Conservation (phyloP, 768 basidiomycete species). For the Scleroderma bovista region DNA sequence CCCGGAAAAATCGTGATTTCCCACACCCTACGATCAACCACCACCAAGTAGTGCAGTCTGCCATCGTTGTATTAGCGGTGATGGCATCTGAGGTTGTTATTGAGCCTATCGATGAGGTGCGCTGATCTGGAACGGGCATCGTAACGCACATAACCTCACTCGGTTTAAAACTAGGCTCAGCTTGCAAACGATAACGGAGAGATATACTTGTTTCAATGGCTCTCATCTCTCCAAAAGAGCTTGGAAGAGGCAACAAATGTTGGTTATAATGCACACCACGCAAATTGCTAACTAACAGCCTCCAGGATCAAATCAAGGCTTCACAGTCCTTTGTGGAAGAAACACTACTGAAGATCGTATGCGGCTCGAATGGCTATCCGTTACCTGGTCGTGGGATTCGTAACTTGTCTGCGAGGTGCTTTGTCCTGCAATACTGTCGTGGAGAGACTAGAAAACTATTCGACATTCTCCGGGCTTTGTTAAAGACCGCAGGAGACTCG, state of each 20-base stretch:
- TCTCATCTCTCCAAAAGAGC: slow-evolving; percentile 58
- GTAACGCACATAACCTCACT: not conserved
- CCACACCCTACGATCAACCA: no score
- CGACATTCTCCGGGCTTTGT: slow-evolving; percentile 74
- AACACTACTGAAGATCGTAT: slow-evolving; percentile 60
- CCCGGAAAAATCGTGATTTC: no score
- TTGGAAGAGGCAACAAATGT: slow-evolving; percentile 49
- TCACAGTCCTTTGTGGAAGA: slow-evolving; percentile 58
- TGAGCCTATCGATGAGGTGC: slow-evolving; percentile 29
- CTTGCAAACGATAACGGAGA: slow-evolving; percentile 72
- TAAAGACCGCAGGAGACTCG: slow-evolving; percentile 69
- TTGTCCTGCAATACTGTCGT: slow-evolving; percentile 65
- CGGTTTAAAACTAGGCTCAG: slow-evolving; percentile 44
- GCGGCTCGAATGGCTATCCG: slow-evolving; percentile 63
- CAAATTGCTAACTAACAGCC: slow-evolving; percentile 1
- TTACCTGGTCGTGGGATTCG: slow-evolving; percentile 83
- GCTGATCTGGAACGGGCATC: slow-evolving; percentile 5
- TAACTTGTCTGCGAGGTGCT: slow-evolving; percentile 71
- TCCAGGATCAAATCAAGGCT: slow-evolving; percentile 62
- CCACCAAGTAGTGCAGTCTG: no score
- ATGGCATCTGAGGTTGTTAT: slow-evolving; percentile 23
- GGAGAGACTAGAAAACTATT: slow-evolving; percentile 84
- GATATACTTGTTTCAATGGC: slow-evolving; percentile 82
- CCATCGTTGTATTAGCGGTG: not conserved
- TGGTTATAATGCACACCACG: slow-evolving; percentile 21